Conservation (phyloP, 2,329 filamentous ascomycete genomes). For the Pestalotiopsis sp. region DNA sequence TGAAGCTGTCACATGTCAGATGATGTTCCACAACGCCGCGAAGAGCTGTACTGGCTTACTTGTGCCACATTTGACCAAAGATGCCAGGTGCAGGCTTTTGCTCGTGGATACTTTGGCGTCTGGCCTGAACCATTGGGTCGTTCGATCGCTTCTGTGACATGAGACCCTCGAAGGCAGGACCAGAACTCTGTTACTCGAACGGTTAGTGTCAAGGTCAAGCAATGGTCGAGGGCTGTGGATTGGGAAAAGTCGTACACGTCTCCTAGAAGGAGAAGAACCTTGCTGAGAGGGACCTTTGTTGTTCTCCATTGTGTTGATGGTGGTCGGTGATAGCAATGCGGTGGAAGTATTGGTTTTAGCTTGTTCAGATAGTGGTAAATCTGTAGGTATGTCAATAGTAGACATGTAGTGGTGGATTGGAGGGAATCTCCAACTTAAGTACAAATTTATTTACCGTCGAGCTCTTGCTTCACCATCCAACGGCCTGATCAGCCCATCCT, state of each 20-base stretch:
- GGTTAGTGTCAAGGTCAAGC: neutral
- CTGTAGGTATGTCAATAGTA: neutral
- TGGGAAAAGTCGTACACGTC: conserved; percentile 9
- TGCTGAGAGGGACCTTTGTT: conserved; percentile 9
- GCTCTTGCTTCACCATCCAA: neutral
- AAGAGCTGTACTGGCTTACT: conserved; percentile 44
- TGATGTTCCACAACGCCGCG: neutral
- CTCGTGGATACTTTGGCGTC: conserved; percentile 56
- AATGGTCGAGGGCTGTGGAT: neutral
- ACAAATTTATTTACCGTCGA: neutral
- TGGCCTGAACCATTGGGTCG: conserved; percentile 41
- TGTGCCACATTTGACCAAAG: conserved; percentile 57
- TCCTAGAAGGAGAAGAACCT: conserved; percentile 2
- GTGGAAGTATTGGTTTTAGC: neutral
- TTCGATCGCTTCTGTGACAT: conserved; percentile 49
- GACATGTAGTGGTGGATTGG: neutral
- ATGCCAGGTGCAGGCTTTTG: conserved; percentile 50
- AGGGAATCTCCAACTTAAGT: neutral
- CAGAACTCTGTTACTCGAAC: conserved; percentile 38
- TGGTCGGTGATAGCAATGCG: neutral
- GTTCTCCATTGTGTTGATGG: conserved; percentile 12
- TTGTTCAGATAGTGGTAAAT: neutral
- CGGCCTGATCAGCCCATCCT: neutral
- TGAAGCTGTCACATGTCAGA: neutral
- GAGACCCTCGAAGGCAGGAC: conserved; percentile 52